A percentile compares a stretch with the other conserved stretches of the same genome.
Conservation (phyloP, 208 protist species). For the Trypanosoma caninum region DNA sequence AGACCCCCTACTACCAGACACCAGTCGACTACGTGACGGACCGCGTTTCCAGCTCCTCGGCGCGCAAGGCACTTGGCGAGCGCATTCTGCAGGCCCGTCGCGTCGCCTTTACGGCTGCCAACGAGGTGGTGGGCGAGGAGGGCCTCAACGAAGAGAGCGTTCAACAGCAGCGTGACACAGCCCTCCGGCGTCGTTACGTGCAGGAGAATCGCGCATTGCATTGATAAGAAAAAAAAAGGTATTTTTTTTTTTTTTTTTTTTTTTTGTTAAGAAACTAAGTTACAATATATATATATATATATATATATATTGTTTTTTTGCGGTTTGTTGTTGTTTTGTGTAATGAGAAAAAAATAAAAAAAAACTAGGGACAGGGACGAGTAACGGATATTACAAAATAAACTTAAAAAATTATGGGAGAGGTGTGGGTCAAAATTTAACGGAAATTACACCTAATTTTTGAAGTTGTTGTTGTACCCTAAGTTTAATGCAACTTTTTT, state of each 20-base stretch:
- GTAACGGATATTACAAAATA: too few species aligned
- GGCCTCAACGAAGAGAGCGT: slow-evolving; percentile 70
- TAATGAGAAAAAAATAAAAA: too few species aligned
- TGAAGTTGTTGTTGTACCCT: too few species aligned
- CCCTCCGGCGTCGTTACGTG: slow-evolving; percentile 73
- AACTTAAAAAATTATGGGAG: too few species aligned
- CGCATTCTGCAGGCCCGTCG: slow-evolving; percentile 63
- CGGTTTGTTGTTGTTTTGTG: too few species aligned
- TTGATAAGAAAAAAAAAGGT: slow-evolving; percentile 2
- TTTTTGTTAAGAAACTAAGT: not conserved
- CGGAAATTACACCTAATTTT: too few species aligned
- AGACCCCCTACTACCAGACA: slow-evolving; percentile 35
- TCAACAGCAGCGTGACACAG: slow-evolving; percentile 80
- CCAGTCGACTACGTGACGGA: slow-evolving; percentile 73
- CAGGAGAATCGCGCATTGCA: slow-evolving; percentile 49
- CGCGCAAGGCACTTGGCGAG: slow-evolving; percentile 44
- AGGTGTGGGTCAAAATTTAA: too few species aligned
- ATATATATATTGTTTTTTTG: too few species aligned
- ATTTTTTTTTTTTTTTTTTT: slow-evolving; percentile 8
- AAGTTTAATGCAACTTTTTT: too few species aligned
- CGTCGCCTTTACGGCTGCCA: slow-evolving; percentile 55
- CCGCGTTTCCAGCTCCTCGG: slow-evolving; percentile 49
- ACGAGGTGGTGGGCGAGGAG: slow-evolving; percentile 65
- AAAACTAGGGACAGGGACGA: too few species aligned
- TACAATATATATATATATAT: too few species aligned